These are phyloP conservation scores for Sphaerulina musiva DNA, from an alignment of 2,329 filamentous ascomycete genomes.

Conservation along the genomic window DNA sequence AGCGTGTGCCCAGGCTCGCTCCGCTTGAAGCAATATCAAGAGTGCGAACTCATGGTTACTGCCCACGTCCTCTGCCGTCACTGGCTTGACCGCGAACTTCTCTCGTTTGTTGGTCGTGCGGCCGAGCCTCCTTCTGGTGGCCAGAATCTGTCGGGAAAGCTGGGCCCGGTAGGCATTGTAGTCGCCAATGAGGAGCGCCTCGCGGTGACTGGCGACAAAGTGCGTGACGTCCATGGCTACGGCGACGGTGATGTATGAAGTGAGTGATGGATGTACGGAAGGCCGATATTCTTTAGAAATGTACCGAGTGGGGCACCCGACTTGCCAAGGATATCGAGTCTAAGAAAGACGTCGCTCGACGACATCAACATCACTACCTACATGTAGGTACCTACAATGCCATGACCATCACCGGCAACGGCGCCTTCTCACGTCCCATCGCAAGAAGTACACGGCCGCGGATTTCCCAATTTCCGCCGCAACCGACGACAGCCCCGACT, in stretches of 20 bases:
- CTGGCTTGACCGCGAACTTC: conserved; percentile 69
- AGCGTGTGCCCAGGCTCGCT: conserved; percentile 90
- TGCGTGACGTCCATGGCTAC: conserved; percentile 77
- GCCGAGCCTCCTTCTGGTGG: conserved; percentile 75
- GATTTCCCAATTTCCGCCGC: not conserved
- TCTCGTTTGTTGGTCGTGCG: conserved; percentile 77
- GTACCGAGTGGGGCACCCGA: not conserved
- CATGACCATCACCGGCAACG: too few species aligned
- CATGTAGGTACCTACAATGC: too few species aligned
- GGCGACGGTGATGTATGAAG: not conserved
- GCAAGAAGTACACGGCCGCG: not conserved
- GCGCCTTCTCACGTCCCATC: not conserved
- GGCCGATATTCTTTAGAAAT: not conserved
- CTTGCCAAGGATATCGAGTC: not conserved
- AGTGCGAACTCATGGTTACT: conserved; percentile 71
- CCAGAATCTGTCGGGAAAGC: conserved; percentile 73
- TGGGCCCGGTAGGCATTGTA: conserved; percentile 78
- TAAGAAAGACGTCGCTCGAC: not conserved
- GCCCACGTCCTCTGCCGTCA: conserved; percentile 69
- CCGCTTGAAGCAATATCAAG: conserved; percentile 76
- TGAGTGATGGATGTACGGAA: not conserved
- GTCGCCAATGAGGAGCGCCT: conserved; percentile 82
- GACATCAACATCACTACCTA: not conserved
- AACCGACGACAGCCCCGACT: not conserved
- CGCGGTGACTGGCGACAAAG: conserved; percentile 70